Evolutionary conservation across 1,284 basidiomycete genomes (phyloP), one percentile per base, ranked within the genome.

Genomic region (Leccinum angustisporum): DNA sequence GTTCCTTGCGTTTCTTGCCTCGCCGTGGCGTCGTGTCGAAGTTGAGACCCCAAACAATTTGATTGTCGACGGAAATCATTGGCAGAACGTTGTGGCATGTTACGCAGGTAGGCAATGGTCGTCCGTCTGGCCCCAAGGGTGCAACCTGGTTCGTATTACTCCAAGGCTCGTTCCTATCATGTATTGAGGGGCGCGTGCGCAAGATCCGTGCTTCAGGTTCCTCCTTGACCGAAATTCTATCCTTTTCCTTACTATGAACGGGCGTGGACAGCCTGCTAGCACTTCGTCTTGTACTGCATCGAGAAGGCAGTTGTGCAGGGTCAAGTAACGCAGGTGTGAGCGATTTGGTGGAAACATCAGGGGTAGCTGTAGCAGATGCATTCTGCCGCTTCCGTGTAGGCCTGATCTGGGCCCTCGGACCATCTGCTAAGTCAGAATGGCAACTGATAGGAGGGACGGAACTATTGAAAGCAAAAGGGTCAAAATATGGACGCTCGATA

Each of bases 41-140:
- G 50, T 78, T 79, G 46, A 86, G 78, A 11, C 88, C 89, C 88
- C 88, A 91, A 25, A 91, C 86, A 33, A 91, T 81, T 70, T 86
- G 79, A 30, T 81, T 82, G 72, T 90, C 87, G 27, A 91, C 85
- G 58, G 86, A 83, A 65, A 91, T 91, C 61, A 91, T 81, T 5
- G 88, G 88, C 63, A 91, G 72, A 51, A 91, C 77, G 68, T 84
- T 89, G 57, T 75, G 76, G 73, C 88, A 91, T 38, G 86, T 91
- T 68, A 79, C 75, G 67, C 88, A 91, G 9, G 77, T 82, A 57
- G 88, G 88, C 51, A 91, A 72, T 18, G 77, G 78, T 68, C 81
- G 82, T 36, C 86, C 86, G 68, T 87, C 84, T 52, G 80, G 75
- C 30, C 83, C 85, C 63, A 77, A 69, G 13, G 79, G 83, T 27